Conservation (phyloP, 306 rosid species). For the Rubus idaeus region DNA sequence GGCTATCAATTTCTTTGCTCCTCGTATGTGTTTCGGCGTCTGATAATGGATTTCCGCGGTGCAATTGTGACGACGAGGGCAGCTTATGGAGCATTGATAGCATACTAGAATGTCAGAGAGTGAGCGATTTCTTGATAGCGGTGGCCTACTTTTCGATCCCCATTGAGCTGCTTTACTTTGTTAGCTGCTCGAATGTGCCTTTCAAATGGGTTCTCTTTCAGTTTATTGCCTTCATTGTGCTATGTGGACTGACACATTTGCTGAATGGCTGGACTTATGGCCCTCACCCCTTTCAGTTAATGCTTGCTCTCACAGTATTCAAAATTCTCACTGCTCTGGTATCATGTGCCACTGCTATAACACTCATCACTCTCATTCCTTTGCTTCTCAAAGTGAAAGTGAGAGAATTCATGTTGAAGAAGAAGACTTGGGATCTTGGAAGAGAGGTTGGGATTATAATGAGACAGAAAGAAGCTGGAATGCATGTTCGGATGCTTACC, state of each 20-base stretch:
- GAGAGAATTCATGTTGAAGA: conserved; percentile 93
- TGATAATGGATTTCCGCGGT: conserved; percentile 64
- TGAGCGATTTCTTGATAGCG: conserved; percentile 95
- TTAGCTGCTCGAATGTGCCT: conserved; percentile 96
- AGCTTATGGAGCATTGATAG: conserved; percentile 85
- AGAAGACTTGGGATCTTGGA: conserved; percentile 99
- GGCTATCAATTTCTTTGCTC: conserved; percentile 56
- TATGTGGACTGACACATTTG: conserved; percentile 94
- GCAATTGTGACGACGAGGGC: conserved; percentile 94
- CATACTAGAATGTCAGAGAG: conserved; percentile 91
- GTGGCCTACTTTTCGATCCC: conserved; percentile 99
- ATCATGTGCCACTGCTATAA: conserved; percentile 95
- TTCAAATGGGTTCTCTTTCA: conserved; percentile 97
- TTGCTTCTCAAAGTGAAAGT: conserved; percentile 97
- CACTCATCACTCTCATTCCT: conserved; percentile 91
- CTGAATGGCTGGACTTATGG: conserved; percentile 99
- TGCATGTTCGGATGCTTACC: conserved; percentile 97
- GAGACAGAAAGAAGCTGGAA: conserved; percentile 85
- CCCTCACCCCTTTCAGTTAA: conserved; percentile 94
- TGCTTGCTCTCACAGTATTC: conserved; percentile 92
- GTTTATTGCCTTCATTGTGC: conserved; percentile 93
- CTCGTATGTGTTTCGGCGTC: conserved; percentile 54
- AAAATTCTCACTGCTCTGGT: conserved; percentile 97
- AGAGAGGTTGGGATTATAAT: conserved; percentile 83
- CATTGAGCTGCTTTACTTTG: conserved; percentile 85